Conservation (phyloP, 2,329 filamentous ascomycete genomes). For the Stachybotrys elegans region DNA sequence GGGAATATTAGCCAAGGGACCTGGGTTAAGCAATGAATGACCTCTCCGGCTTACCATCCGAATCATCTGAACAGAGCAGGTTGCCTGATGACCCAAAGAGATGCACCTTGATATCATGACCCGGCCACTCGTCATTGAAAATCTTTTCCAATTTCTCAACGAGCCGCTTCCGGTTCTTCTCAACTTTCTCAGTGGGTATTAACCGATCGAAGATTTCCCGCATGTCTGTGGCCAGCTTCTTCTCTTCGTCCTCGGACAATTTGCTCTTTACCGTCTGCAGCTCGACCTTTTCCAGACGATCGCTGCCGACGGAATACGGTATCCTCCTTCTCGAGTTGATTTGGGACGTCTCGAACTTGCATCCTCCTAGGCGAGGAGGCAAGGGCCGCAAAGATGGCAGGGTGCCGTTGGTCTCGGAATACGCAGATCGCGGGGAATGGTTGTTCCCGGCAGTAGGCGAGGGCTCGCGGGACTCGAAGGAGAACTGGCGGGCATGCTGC, state of each 20-base stretch:
- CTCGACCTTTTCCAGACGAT: constrained; percentile 68
- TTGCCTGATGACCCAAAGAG: constrained; percentile 99
- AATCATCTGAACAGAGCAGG: constrained; percentile 88
- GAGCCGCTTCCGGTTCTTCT: constrained; percentile 68
- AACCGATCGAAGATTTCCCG: constrained; percentile 78
- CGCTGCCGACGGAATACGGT: constrained; percentile 84
- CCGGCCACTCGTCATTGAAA: constrained; percentile 88
- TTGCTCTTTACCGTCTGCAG: constrained; percentile 67
- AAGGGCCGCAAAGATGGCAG: constrained; percentile 64
- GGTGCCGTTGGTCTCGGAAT: constrained; percentile 79
- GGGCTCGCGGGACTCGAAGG: constrained; percentile 70
- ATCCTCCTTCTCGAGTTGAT: constrained; percentile 80
- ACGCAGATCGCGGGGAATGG: constrained; percentile 84
- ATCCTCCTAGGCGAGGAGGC: constrained; percentile 56
- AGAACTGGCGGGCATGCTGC: constrained; percentile 79
- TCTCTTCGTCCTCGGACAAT: constrained; percentile 67
- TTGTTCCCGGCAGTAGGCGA: constrained; percentile 73
- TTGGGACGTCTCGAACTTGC: constrained; percentile 84
- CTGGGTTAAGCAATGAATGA: not conserved
- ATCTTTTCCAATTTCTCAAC: constrained; percentile 84
- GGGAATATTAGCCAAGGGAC: not conserved
- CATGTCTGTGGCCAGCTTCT: constrained; percentile 75
- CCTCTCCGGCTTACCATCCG: constrained; percentile 67
- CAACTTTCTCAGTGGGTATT: constrained; percentile 75
- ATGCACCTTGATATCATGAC: constrained; percentile 81